Percentiles rank a stretch among this genome's conserved stretches.
Conservation (phyloP, 257 asterid genomes). For the Solanum lycopersicoides region DNA sequence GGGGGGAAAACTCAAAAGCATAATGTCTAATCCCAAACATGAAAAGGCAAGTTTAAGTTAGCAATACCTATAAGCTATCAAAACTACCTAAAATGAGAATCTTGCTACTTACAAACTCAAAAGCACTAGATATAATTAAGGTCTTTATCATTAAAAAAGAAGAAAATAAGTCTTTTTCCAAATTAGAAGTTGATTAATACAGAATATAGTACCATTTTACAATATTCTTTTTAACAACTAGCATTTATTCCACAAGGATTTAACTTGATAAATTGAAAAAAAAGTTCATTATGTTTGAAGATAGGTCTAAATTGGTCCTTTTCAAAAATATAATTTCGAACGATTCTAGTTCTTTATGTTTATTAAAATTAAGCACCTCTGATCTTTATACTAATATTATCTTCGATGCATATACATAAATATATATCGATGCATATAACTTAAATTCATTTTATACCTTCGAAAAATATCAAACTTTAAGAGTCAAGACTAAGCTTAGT, state of each 20-base stretch:
- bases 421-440: no score
- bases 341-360: neutral
- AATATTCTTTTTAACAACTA: neutral
- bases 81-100: neutral
- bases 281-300: neutral
- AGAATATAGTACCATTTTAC: neutral
- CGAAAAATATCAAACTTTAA: neutral
- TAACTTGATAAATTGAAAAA: neutral
- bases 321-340: neutral
- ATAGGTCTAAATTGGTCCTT: neutral
- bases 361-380: neutral
- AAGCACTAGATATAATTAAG: neutral
- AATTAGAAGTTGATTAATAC: neutral
- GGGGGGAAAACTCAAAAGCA: neutral
- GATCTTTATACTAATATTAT: neutral
- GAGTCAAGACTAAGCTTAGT: neutral
- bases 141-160: neutral
- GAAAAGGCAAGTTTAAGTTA: neutral
- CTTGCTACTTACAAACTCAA: neutral
- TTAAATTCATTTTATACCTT: neutral
- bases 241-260: neutral
- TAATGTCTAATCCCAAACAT: neutral
- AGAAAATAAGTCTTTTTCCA: neutral
- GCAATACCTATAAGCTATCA: neutral
- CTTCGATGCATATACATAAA: neutral